Evolutionary conservation across 108 stramenopile species (phyloP).

Genomic region (Skeletonema marinoi): DNA sequence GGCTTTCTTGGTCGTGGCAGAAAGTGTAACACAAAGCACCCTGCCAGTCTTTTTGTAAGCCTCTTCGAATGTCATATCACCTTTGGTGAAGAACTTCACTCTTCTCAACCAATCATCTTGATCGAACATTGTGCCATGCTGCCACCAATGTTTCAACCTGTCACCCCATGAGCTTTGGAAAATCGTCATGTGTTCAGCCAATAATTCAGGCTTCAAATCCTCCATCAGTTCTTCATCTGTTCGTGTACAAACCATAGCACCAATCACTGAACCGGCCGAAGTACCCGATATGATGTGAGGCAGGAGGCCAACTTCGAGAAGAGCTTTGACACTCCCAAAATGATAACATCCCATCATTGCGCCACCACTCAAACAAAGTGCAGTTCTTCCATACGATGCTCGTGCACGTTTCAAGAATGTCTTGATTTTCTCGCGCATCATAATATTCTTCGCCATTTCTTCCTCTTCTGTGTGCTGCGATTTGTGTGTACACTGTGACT

Average conservation of each 20-base stretch:
- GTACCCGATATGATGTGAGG: slow-evolving; percentile 96
- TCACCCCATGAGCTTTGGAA: slow-evolving; percentile 75
- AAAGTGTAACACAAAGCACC: slow-evolving; percentile 95
- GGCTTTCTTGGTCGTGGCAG: slow-evolving; percentile 89
- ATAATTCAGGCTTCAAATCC: slow-evolving; percentile 67
- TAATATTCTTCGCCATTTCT: slow-evolving; percentile 21
- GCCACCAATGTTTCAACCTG: slow-evolving; percentile 51
- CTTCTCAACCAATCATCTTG: slow-evolving; percentile 74
- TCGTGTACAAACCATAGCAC: slow-evolving; percentile 90
- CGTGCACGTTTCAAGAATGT: slow-evolving; percentile 85
- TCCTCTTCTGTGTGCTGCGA: background rate
- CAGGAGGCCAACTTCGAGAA: slow-evolving; percentile 80
- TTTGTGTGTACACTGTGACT: slow-evolving; percentile 1
- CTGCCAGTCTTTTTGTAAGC: slow-evolving; percentile 97
- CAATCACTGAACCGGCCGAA: slow-evolving; percentile 93
- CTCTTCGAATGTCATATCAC: slow-evolving; percentile 94
- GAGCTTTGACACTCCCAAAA: slow-evolving; percentile 88
- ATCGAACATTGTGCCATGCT: slow-evolving; percentile 72
- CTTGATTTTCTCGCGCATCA: slow-evolving; percentile 62
- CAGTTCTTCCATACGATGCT: slow-evolving; percentile 96
- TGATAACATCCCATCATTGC: slow-evolving; percentile 96
- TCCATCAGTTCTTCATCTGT: slow-evolving; percentile 87
- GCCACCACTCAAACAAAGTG: slow-evolving; percentile 93
- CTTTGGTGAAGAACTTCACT: slow-evolving; percentile 77
- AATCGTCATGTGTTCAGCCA: slow-evolving; percentile 60